phyloP scores from a whole-genome alignment of 306 rosid genomes.

The Gleditsia sinensis region DNA sequence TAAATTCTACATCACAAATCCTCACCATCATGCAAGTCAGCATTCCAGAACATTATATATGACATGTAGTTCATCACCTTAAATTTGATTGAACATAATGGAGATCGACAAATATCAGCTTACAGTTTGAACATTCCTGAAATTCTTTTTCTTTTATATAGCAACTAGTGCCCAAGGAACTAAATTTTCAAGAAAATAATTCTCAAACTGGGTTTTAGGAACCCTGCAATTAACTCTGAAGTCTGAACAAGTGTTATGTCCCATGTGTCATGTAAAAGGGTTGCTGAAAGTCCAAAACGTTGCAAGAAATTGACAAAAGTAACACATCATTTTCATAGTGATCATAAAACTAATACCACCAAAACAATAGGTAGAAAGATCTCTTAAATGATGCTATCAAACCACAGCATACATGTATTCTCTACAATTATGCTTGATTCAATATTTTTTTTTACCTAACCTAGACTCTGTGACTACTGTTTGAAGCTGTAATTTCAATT shows the following conservation, averaged over 20 bases:
- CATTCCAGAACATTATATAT: constrained; percentile 9
- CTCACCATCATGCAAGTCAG: constrained; percentile 13
- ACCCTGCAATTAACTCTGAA: constrained; percentile 1
- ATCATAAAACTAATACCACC: neutral
- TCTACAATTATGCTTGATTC: neutral
- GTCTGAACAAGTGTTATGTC: neutral
- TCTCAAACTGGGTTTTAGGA: neutral
- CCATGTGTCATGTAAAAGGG: neutral
- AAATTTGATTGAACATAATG: constrained; percentile 6
- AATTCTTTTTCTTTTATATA: neutral
- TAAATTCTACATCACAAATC: constrained; percentile 36
- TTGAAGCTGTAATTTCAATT: constrained; percentile 29
- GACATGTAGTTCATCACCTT: constrained; percentile 27
- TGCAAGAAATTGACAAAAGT: neutral
- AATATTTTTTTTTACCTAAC: neutral
- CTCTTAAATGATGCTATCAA: neutral
- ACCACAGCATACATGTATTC: neutral
- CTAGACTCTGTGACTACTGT: constrained; percentile 9
- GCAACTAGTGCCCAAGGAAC: constrained; percentile 6
- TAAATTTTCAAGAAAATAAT: neutral
- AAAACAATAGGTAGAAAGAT: neutral
- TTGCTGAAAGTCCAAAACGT: neutral
- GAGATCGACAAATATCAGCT: constrained; percentile 7
- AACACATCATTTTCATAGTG: too few species aligned
- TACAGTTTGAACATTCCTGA: constrained; percentile 25